Evolutionary conservation across 2,329 filamentous ascomycete species (phyloP).

Genomic region (Lasiodiplodia citricola): DNA sequence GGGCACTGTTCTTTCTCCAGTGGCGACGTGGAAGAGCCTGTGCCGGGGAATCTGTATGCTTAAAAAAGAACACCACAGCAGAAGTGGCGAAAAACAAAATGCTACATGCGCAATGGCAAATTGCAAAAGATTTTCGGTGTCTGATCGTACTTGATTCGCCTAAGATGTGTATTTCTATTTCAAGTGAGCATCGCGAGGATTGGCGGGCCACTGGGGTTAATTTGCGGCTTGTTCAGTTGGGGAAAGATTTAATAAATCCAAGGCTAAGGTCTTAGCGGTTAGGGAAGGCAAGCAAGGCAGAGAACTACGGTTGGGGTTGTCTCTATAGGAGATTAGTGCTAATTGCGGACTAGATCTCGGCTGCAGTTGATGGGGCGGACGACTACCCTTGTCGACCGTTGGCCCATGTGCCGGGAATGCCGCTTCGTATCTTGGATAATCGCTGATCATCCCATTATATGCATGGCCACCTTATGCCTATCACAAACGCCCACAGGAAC

Average conservation of each 20-base stretch:
- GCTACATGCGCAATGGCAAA: background rate
- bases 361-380: constrained; percentile 2
- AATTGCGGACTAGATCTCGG: constrained; percentile 10
- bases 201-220: background rate
- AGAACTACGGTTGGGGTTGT: background rate
- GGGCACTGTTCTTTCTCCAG: background rate
- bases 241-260: constrained; percentile 9
- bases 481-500: background rate
- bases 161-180: background rate
- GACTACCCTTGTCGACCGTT: constrained; percentile 6
- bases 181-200: background rate
- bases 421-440: constrained; percentile 5
- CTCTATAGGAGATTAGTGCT: constrained; percentile 1
- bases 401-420: constrained; percentile 11
- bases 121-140: background rate
- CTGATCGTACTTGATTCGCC: background rate
- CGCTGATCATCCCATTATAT: constrained; percentile 16
- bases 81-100: background rate
- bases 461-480: constrained; percentile 13
- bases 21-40: background rate
- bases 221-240: background rate
- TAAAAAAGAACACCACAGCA: background rate
- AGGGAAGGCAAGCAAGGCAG: constrained; percentile 9
- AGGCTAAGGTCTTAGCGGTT: background rate
- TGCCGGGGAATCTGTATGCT: background rate